Evolutionary conservation across 768 basidiomycete genomes (phyloP), one percentile per base, ranked within the genome.

Genomic region (Leccinum rimulosum): DNA sequence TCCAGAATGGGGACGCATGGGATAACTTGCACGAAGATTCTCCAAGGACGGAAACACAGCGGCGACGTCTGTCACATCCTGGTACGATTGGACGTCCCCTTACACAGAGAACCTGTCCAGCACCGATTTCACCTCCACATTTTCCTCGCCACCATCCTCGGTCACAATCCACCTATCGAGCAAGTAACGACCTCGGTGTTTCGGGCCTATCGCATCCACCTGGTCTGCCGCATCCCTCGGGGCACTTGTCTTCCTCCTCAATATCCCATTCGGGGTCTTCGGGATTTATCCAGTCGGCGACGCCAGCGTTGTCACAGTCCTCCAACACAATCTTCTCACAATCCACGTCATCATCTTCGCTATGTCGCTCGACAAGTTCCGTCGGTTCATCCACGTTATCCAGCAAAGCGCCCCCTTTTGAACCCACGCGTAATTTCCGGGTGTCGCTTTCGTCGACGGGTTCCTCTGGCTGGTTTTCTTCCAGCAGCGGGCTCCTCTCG

Each of bases 371-470:
- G 1, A 70, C 70, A 31, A 72, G 65, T 38, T 69, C 74, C 1
- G 57, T 64, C 2, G 50, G 69, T 10, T 64, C 72, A 3, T 81
- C 81, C 8, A 79, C 72, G 12, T 66, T 84, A n/a, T 84, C 83
- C 10, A 79, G 80, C 58, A 80, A 77, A 40, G 84, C 83, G 2
- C 75, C 78, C 4, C 79, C 82, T 15, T 85, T 85, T 55, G 84
- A 85, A 64, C 84, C 83, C 2, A 74, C 70, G 3, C 69, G 68
- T n/a, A 64, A 56, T 27, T 52, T 73, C 40, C 64, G 69, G 19
- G 49, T 61, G 10, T 69, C 71, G 25, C 62, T 69, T 31, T 64
- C 71, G 5, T 62, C 65, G 6, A 54, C 73, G 1, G 31, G 51
- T 11, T 28, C 68, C 3, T 60, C 72, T 11, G 60, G 61, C 0